Evolutionary conservation across 768 basidiomycete species (phyloP), one percentile per base, ranked within the genome.

Genomic region (Phaeolepiota aurea): DNA sequence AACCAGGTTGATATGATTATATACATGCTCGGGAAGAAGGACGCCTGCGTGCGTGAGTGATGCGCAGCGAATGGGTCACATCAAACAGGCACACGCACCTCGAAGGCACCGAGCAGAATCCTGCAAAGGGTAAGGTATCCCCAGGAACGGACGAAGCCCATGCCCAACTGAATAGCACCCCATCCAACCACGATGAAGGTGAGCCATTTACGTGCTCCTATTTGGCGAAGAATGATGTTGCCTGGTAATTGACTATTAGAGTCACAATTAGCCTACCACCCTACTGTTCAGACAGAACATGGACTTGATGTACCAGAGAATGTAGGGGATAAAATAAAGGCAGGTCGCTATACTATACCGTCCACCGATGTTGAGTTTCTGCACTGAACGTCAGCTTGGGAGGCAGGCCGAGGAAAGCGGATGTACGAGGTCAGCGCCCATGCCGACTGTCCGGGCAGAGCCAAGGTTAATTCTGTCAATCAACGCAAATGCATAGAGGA

Each of bases 191-290:
- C 61, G 20, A 58, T 63, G 42, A 66, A 62, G 1, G 68, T 58
- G 22, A 73, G 52, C 62, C 64, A 70, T 45, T 71, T 68, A 25
- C 67, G 63, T 20, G 65, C 64, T 9, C 69, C 69, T 28, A 71
- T 56, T 41, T 56, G 58, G 23, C 66, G 63, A 18, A 74, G 55
- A 14, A 69, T 54, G 10, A 69, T 53, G 47, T 66, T 71, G 20
- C 66, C 66, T 5, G 71, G 71, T 23, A 73, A 53, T 51, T 73
- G 69, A 9, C 69, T 72, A n/a, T n/a, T n/a, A n/a, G n/a, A n/a
- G n/a, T n/a, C n/a, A n/a, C n/a, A n/a, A n/a, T n/a, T n/a, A n/a
- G n/a, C n/a, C n/a, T n/a, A n/a, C n/a, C n/a, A n/a, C n/a, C 13
- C 22, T 4, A 15, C 10, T 18, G 4, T 32, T 10, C n/a, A 13